Evolutionary conservation across 352 stramenopile genomes (phyloP), one percentile per base, ranked within the genome.

Genomic region (Blastocystis sp.): DNA sequence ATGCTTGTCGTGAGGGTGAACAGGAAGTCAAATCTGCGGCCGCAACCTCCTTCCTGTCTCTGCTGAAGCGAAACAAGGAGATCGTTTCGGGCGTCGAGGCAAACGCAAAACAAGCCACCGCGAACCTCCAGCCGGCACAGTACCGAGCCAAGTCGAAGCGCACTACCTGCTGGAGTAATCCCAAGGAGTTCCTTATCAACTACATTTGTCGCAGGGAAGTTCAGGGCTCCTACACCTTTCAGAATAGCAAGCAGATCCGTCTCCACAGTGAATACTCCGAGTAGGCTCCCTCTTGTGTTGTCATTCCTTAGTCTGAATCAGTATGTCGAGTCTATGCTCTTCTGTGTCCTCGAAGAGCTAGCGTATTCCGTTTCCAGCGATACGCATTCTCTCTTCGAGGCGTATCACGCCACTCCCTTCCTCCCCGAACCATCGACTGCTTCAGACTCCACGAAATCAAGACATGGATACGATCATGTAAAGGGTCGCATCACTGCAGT

Each of bases 341-440:
- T 76, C 64, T 76, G 36, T 44, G 14, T 76, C 9, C 48, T 76
- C 4, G 64, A 76, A 56, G 64, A 76, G 32, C 40, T 76, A 2
- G 4, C 11, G 0, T 76, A 40, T 14, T 38, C 42, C 48, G 27
- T 76, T 16, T 27, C 21, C 64, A 44, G 32, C 11, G 64, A 38
- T 27, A 54, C 42, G 18, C 64, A 44, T 51, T 16, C 42, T 1
- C 61, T 72, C 61, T 42, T 36, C 42, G 21, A 36, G 4, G 3
- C 42, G 14, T 72, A 72, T 44, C 16, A 48, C 42, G 9, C 40
- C 4, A n/a, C n/a, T n/a, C 14, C 61, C n/a, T 4, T 72, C 32
- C 29, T 27, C 27, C 29, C 11, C 16, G 57, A 67, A 2, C 7
- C 57, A 24, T 16, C 7, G 4, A 42, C 3, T 4, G 4, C 2